Evolutionary conservation across 345 rosid species (phyloP).

Genomic region (Melastoma malabathricum): DNA sequence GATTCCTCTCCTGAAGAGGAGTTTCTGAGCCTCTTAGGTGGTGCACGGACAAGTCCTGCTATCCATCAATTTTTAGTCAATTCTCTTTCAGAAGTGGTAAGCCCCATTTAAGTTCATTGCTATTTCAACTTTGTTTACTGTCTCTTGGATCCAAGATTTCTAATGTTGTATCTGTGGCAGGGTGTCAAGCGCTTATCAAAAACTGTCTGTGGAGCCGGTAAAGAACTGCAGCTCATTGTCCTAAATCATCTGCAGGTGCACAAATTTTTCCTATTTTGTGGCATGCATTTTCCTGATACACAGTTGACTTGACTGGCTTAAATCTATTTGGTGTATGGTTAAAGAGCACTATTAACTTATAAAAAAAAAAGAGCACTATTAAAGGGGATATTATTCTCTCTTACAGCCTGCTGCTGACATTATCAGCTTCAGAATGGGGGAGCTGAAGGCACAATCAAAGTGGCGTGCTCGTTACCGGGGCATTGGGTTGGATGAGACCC

Average conservation of each 20-base stretch:
- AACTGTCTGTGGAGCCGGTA: conserved; percentile 74
- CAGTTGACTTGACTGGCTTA: background rate
- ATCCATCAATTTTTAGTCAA: conserved; percentile 83
- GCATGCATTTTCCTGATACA: conserved; percentile 2
- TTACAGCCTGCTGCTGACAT: conserved; percentile 97
- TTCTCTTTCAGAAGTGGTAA: conserved; percentile 77
- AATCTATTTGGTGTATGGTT: background rate
- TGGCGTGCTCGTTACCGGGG: conserved; percentile 75
- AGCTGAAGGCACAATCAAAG: conserved; percentile 79
- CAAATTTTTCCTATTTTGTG: conserved; percentile 7
- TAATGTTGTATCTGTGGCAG: conserved; percentile 21
- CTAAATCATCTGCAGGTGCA: conserved; percentile 83
- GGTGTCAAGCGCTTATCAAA: conserved; percentile 82
- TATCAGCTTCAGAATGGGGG: conserved; percentile 89
- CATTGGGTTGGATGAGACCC: conserved; percentile 70
- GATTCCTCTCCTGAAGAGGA: conserved; percentile 93
- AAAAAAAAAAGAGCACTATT: background rate
- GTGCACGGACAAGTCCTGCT: conserved; percentile 84
- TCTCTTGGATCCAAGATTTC: conserved; percentile 5
- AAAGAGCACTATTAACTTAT: too few species aligned
- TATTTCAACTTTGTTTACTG: conserved; percentile 3
- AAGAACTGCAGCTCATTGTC: conserved; percentile 76
- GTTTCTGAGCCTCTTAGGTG: conserved; percentile 79
- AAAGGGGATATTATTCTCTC: conserved; percentile 14
- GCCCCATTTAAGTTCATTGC: conserved; percentile 11